These are phyloP conservation scores for Fusarium multiceps DNA, from an alignment of 2,329 filamentous ascomycete genomes.

Conservation along the genomic window DNA sequence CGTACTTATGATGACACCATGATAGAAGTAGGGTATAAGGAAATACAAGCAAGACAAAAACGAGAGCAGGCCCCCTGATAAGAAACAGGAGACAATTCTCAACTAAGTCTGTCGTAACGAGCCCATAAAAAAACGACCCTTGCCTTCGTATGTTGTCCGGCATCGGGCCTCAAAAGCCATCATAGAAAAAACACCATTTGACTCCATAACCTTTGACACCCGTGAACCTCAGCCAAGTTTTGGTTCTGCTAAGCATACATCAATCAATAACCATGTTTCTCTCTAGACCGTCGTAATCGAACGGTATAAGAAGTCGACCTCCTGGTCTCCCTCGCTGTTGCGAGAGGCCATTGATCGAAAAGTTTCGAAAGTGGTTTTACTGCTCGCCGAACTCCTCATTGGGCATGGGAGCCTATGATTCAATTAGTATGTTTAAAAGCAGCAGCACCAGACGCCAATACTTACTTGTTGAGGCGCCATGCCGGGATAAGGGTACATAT, in stretches of 20 bases:
- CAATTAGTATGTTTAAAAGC: conserved; percentile 20
- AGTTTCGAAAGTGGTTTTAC: not conserved
- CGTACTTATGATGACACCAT: conserved; percentile 9
- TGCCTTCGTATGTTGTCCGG: not conserved
- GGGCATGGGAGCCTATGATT: conserved; percentile 55
- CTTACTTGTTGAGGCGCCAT: conserved; percentile 87
- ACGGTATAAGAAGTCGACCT: not conserved
- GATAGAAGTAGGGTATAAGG: not conserved
- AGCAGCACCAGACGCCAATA: conserved; percentile 7
- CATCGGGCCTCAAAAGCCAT: not conserved
- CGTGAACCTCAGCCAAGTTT: conserved; percentile 17
- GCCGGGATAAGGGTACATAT: conserved; percentile 85
- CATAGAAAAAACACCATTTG: conserved; percentile 32
- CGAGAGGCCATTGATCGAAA: not conserved
- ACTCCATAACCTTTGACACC: conserved; percentile 40
- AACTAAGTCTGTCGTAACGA: conserved; percentile 5
- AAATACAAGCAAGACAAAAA: not conserved
- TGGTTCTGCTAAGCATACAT: not conserved
- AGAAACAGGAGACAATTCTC: conserved; percentile 1
- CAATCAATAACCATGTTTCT: conserved; percentile 1
- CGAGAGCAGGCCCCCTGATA: not conserved
- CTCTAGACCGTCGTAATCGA: not conserved
- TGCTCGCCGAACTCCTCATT: conserved; percentile 59
- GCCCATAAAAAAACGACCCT: not conserved
- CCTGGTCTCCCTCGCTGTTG: not conserved